Conservation (phyloP, 306 rosid genomes). For the Begonia loranthoides region DNA sequence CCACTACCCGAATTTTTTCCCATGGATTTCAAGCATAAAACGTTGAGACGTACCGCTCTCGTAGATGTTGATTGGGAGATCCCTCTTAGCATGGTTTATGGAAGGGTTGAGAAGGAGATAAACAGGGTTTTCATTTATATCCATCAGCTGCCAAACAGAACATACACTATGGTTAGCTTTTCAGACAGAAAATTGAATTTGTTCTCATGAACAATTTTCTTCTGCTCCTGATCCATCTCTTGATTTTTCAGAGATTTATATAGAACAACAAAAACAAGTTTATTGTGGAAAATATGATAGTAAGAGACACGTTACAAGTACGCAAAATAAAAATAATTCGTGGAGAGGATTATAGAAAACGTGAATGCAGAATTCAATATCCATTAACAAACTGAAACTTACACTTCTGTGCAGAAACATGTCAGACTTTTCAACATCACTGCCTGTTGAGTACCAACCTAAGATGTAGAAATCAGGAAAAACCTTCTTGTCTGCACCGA, state of each 20-base stretch:
- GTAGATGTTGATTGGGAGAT: conserved; percentile 76
- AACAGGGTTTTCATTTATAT: conserved; percentile 87
- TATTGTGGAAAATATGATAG: too few relatives aligned
- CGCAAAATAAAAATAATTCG: too few relatives aligned
- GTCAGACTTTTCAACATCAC: conserved; percentile 76
- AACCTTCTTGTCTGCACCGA: conserved; percentile 75
- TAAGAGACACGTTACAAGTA: too few relatives aligned
- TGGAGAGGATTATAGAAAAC: too few relatives aligned
- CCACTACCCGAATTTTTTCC: too few relatives aligned
- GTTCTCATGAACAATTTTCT: too few relatives aligned
- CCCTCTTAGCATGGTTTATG: conserved; percentile 82
- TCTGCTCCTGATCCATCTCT: too few relatives aligned
- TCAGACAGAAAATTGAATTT: too few relatives aligned
- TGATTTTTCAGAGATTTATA: too few relatives aligned
- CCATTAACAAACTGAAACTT: conserved; percentile 9
- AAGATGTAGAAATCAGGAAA: conserved; percentile 82
- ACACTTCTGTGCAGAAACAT: conserved; percentile 94
- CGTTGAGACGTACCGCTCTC: conserved; percentile 57
- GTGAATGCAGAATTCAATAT: too few relatives aligned
- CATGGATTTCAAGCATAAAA: too few relatives aligned
- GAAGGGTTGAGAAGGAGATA: conserved; percentile 85
- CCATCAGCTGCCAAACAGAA: conserved; percentile 65
- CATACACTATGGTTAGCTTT: conserved; percentile 8
- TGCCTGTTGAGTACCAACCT: conserved; percentile 97
- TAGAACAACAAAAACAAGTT: too few relatives aligned